Evolutionary conservation across 208 protist genomes (phyloP).

Genomic region (Wallacemonas rigidus): DNA sequence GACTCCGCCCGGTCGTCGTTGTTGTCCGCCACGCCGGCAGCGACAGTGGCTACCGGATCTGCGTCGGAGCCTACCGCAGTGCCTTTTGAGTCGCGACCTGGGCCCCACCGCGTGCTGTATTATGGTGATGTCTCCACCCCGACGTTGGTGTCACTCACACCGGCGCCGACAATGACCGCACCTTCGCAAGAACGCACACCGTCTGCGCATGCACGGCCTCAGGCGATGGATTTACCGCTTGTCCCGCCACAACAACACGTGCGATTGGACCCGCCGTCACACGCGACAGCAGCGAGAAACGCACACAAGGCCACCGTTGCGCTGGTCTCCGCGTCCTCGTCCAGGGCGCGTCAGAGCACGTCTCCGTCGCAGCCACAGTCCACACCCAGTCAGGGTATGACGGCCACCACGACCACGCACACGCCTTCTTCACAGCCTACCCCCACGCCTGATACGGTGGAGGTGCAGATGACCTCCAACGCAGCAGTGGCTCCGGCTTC

Average conservation of each 20-base stretch:
- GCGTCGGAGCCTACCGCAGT: neutral
- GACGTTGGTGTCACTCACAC: constrained; percentile 2
- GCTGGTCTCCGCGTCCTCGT: no score
- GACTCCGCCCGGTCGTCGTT: no score
- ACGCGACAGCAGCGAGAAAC: neutral
- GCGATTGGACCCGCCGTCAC: no score
- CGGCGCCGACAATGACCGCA: neutral
- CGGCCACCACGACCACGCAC: neutral
- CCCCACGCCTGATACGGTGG: neutral
- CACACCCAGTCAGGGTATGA: constrained; percentile 8
- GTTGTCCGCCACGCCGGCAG: no score
- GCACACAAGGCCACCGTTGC: no score
- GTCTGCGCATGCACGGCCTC: neutral
- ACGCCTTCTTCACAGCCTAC: neutral
- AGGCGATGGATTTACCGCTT: neutral
- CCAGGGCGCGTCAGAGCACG: neutral
- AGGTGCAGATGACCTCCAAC: neutral
- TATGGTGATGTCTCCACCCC: constrained; percentile 8
- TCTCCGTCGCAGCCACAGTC: neutral
- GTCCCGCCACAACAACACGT: neutral
- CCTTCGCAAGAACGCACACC: neutral
- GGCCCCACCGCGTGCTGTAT: constrained; percentile 8
- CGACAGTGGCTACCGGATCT: no score
- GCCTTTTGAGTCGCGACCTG: neutral
- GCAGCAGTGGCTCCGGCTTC: neutral